Conservation (phyloP, 106 monocot species). For the Dioscorea dumetorum region DNA sequence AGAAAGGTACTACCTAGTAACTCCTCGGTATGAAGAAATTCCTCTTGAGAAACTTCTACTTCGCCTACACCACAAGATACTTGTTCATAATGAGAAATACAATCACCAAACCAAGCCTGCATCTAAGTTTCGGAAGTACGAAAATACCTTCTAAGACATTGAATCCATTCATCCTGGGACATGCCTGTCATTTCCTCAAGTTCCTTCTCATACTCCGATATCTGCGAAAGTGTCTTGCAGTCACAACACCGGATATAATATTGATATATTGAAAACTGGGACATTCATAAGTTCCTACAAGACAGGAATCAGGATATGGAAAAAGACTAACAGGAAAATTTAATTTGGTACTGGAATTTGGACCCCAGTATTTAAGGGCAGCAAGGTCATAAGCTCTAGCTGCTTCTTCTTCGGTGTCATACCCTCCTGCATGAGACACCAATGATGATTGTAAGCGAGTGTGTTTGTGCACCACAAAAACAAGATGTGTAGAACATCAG, state of each 20-base stretch:
- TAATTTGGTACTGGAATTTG: constrained; percentile 13
- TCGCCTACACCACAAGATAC: constrained; percentile 18
- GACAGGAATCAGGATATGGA: neutral
- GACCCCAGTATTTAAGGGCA: constrained; percentile 39
- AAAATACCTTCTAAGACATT: constrained; percentile 41
- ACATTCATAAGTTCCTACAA: too few species aligned
- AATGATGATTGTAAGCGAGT: neutral
- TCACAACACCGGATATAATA: too few species aligned
- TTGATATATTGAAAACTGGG: too few species aligned
- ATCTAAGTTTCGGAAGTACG: neutral
- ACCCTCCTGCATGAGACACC: constrained; percentile 20
- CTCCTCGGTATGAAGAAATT: constrained; percentile 55
- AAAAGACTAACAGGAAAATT: constrained; percentile 25
- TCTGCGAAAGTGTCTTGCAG: constrained; percentile 6
- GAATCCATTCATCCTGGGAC: constrained; percentile 44
- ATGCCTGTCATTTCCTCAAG: constrained; percentile 35
- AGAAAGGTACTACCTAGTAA: constrained; percentile 36
- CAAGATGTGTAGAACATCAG: neutral
- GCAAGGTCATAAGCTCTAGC: constrained; percentile 44
- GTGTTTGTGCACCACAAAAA: neutral
- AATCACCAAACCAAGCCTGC: neutral
- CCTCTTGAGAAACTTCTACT: constrained; percentile 62
- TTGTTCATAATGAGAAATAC: neutral
- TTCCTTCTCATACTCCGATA: constrained; percentile 42
- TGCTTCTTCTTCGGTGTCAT: constrained; percentile 44